Evolutionary conservation across 2,329 filamentous ascomycete genomes (phyloP).

Genomic region (Fusarium brachygibbosum): DNA sequence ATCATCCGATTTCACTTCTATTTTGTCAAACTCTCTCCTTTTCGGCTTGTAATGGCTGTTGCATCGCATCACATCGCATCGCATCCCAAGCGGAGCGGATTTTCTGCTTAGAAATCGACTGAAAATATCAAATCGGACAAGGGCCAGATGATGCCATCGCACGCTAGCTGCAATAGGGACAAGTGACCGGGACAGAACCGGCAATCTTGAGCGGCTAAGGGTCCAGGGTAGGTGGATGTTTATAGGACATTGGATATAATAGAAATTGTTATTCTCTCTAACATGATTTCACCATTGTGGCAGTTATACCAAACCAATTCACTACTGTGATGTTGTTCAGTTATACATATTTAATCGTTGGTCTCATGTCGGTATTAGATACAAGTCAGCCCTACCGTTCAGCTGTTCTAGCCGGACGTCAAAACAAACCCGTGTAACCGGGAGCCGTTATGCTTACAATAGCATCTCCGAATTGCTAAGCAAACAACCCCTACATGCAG

Average conservation of each 20-base stretch:
- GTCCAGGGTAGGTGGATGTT: slow-evolving; percentile 13
- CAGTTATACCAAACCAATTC: neutral
- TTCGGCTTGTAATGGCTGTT: slow-evolving; percentile 30
- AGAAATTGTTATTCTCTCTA: neutral
- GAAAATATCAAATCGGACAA: slow-evolving; percentile 38
- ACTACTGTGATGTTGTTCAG: too few species aligned
- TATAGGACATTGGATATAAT: neutral
- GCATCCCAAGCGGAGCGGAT: slow-evolving; percentile 22
- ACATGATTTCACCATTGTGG: neutral
- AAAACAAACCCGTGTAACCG: slow-evolving; percentile 5
- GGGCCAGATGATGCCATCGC: slow-evolving; percentile 46
- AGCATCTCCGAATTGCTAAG: slow-evolving; percentile 25
- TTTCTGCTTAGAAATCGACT: slow-evolving; percentile 49
- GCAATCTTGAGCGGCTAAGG: neutral
- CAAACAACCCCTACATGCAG: slow-evolving; percentile 5
- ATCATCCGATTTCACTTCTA: neutral
- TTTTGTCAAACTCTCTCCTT: neutral
- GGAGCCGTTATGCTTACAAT: slow-evolving; percentile 25
- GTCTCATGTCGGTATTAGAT: neutral
- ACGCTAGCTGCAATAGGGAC: slow-evolving; percentile 41
- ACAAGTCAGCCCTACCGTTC: slow-evolving; percentile 5
- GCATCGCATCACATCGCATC: neutral
- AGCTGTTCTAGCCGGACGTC: neutral
- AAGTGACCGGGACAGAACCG: slow-evolving; percentile 10
- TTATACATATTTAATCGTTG: too few species aligned